Evolutionary conservation across 306 rosid species (phyloP).

Genomic region (Rosa persica): DNA sequence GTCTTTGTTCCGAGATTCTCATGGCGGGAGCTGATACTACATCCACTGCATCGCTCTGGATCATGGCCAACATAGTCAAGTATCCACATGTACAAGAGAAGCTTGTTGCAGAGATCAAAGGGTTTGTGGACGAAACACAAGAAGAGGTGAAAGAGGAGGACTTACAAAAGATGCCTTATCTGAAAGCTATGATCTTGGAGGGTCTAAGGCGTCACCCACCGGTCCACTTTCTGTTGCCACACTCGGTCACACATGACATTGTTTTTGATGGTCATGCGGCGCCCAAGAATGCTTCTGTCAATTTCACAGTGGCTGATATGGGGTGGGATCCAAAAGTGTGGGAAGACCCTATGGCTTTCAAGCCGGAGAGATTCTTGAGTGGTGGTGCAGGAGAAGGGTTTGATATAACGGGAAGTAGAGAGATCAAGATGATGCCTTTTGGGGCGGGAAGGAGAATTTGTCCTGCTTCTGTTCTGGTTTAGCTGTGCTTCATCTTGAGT

Average conservation of each 20-base stretch:
- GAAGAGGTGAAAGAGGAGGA: slow-evolving; percentile 20
- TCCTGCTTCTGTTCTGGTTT: neutral
- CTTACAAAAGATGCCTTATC: slow-evolving; percentile 15
- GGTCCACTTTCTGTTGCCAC: slow-evolving; percentile 22
- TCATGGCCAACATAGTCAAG: slow-evolving; percentile 33
- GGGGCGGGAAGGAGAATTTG: slow-evolving; percentile 34
- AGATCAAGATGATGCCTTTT: slow-evolving; percentile 35
- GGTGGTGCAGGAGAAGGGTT: neutral
- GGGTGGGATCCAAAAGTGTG: slow-evolving; percentile 30
- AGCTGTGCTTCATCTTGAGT: slow-evolving; percentile 29
- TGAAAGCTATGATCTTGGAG: slow-evolving; percentile 24
- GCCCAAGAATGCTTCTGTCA: slow-evolving; percentile 11
- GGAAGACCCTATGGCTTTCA: slow-evolving; percentile 29
- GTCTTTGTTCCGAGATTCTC: slow-evolving; percentile 26
- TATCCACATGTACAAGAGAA: neutral
- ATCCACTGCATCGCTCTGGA: slow-evolving; percentile 26
- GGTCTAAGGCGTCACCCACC: slow-evolving; percentile 31
- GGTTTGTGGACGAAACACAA: neutral
- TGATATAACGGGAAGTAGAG: slow-evolving; percentile 12
- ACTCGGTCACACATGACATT: slow-evolving; percentile 12
- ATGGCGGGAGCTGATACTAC: slow-evolving; percentile 21
- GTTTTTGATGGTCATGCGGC: slow-evolving; percentile 12
- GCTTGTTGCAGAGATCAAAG: neutral
- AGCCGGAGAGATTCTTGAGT: slow-evolving; percentile 29
- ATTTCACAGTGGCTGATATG: slow-evolving; percentile 30